Base-by-base conservation (phyloP, 2,329 filamentous ascomycete genomes). In the Coniochaeta ligniaria region DNA sequence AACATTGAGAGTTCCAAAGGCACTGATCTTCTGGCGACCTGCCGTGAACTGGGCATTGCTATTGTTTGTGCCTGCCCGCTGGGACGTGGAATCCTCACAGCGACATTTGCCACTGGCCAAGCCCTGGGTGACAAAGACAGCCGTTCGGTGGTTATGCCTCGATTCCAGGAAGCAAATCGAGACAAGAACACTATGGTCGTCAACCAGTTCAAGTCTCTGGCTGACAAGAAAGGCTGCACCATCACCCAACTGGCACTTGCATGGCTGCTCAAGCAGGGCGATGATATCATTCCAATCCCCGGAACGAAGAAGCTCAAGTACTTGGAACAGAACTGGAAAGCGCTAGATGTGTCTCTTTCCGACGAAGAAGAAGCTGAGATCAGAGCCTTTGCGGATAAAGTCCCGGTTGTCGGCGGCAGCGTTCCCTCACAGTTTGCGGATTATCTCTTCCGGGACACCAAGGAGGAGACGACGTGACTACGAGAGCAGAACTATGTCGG, bases 221-320 rank as follows among this genome's bases (percentile, higher is more conserved):
- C 71, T 3, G 63, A 64, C 38, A 55, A 60, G 28, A 71, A 73
- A 65, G 75, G 75, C 0, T 77, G 74, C 60, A 82, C 81, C 0
- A 63, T 76, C 1, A 73, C 75, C 0, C 83, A 87, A 72, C 72
- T 87, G 28, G 81, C 80, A 1, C 67, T 88, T 28, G 81, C 80
- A 1, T 88, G 84, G 84, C 70, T 85, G 38, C 69, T 78, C 55
- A 72, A 74, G 26, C 79, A 82, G 61, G 31, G 31, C 9, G 31
- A 33, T 1, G 75, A 77, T 57, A 62, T 65, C 35, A 75, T 84
- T 43, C 80, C 82, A 1, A 83, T 84, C 58, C 82, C 82, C 1
- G 82, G 81, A 77, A 81, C 63, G 3, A 63, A 60, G 45, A 61
- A 38, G n/a, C 33, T 61, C 17, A 56, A 57, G 38, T 62, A 63